These are phyloP conservation scores for Dendrobium chrysotoxum DNA, from an alignment of 106 monocot genomes.

Conservation along the genomic window DNA sequence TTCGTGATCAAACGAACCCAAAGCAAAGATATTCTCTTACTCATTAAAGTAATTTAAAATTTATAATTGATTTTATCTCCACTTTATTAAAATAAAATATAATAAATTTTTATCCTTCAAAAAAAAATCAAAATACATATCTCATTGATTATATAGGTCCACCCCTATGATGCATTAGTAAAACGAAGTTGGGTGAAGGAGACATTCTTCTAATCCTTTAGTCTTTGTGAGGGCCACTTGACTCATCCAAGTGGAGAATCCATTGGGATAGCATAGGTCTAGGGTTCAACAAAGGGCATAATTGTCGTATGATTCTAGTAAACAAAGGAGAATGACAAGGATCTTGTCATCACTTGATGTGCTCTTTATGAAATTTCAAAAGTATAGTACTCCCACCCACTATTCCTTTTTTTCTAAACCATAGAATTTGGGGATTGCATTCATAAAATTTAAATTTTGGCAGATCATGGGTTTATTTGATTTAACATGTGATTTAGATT, in stretches of 20 bases:
- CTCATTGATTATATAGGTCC: too few species aligned
- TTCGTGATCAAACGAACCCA: too few species aligned
- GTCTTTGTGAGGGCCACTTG: constrained; percentile 3
- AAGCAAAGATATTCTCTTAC: too few species aligned
- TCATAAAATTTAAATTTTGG: too few species aligned
- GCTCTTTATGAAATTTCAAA: not conserved
- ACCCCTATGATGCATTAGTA: too few species aligned
- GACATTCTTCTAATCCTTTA: not conserved
- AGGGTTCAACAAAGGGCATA: not conserved
- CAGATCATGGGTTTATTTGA: too few species aligned
- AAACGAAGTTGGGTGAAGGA: not conserved
- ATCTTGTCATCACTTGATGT: not conserved
- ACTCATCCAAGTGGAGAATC: not conserved
- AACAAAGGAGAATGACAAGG: not conserved
- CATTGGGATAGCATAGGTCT: constrained; percentile 1
- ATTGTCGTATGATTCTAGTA: not conserved
- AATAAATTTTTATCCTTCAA: too few species aligned
- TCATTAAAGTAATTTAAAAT: too few species aligned
- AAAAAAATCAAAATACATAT: too few species aligned
- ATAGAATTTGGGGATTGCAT: not conserved
- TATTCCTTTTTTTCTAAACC: not conserved
- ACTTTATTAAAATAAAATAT: too few species aligned
- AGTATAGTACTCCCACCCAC: not conserved
- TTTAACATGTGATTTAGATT: too few species aligned
- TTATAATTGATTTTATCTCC: too few species aligned